Conservation (phyloP, 805 yeast species). For the Cyberlindnera saturnus region DNA sequence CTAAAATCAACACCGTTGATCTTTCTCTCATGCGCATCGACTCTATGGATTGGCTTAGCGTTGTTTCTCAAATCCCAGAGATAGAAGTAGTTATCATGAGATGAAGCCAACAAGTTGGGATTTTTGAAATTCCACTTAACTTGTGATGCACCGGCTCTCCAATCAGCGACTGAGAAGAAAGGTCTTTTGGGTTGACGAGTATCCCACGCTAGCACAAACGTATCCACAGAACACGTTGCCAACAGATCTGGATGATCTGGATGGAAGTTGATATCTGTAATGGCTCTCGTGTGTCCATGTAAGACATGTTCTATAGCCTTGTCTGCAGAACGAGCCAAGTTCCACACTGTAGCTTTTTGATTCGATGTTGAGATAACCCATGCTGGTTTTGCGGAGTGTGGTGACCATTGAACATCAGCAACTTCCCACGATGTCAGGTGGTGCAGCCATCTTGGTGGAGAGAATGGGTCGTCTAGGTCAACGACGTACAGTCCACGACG, state of each 20-base stretch:
- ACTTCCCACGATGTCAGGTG: slow-evolving; percentile 97
- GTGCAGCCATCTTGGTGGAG: slow-evolving; percentile 90
- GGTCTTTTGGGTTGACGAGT: slow-evolving; percentile 75
- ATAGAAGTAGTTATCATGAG: slow-evolving; percentile 75
- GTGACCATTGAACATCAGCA: slow-evolving; percentile 98
- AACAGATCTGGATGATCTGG: slow-evolving; percentile 78
- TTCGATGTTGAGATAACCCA: slow-evolving; percentile 95
- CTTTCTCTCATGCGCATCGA: slow-evolving; percentile 76
- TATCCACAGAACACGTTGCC: slow-evolving; percentile 92
- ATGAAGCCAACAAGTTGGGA: slow-evolving; percentile 72
- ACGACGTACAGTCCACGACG: slow-evolving; percentile 79
- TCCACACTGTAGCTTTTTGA: slow-evolving; percentile 95
- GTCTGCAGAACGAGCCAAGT: slow-evolving; percentile 60
- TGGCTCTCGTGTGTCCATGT: slow-evolving; percentile 89
- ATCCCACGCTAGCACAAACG: slow-evolving; percentile 88
- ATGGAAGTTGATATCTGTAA: slow-evolving; percentile 92
- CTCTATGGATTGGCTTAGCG: slow-evolving; percentile 60
- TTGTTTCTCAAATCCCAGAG: slow-evolving; percentile 90
- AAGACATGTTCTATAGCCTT: slow-evolving; percentile 81
- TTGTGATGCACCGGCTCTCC: slow-evolving; percentile 92
- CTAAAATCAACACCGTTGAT: slow-evolving; percentile 88
- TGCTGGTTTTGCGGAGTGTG: slow-evolving; percentile 74
- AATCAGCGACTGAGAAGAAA: slow-evolving; percentile 77
- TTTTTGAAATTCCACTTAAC: slow-evolving; percentile 87
- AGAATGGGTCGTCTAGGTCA: slow-evolving; percentile 93